phyloP scores from a whole-genome alignment of 306 rosid species.

The Luffa acutangula region DNA sequence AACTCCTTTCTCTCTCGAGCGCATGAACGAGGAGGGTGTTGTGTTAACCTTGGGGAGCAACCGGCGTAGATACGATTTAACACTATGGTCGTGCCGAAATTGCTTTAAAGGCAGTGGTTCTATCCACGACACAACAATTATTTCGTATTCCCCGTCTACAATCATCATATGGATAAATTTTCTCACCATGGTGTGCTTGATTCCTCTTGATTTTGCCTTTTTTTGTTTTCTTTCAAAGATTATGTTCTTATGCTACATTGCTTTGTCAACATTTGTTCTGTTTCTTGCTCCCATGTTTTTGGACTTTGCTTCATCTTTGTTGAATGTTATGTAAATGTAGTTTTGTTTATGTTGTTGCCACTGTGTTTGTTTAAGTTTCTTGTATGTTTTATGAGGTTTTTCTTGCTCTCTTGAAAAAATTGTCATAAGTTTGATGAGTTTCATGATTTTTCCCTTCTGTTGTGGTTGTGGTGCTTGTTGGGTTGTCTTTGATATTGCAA shows the following conservation, averaged over 20 bases:
- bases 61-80: no score
- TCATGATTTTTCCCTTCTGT: neutral
- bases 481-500: neutral
- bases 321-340: neutral
- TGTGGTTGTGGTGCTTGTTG: neutral
- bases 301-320: neutral
- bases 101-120: no score
- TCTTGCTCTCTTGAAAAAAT: neutral
- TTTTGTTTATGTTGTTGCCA: neutral
- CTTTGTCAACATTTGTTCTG: neutral
- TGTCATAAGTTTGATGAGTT: neutral
- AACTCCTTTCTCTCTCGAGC: no score
- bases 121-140: no score
- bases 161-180: constrained; percentile 81
- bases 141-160: no score
- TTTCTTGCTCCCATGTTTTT: neutral
- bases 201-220: neutral
- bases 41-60: no score
- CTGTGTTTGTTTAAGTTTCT: neutral
- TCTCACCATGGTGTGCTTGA: constrained; percentile 61
- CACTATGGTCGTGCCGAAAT: no score
- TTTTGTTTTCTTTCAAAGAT: neutral
- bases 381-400: neutral
- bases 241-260: neutral
- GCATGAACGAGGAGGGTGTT: no score